Evolutionary conservation across 306 rosid genomes (phyloP), one percentile per base, ranked within the genome.

Genomic region (Mimosa pudica): DNA sequence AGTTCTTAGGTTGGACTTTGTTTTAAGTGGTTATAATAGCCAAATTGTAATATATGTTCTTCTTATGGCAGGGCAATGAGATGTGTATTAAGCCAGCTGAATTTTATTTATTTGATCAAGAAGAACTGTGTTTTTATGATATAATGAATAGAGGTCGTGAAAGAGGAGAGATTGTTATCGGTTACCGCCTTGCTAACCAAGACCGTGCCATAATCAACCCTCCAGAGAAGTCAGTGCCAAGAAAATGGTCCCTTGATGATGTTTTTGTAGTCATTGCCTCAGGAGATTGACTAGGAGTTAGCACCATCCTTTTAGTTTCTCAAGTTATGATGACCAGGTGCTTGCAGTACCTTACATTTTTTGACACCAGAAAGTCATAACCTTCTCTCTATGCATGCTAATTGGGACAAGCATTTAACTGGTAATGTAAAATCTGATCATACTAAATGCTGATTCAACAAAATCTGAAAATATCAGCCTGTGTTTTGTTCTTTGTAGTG

Each of bases 31-130:
- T 55, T 55, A 7, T n/a, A 57, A 18, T 18, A 57, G 11, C 14
- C 65, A 33, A 58, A 57, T n/a, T 54, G 46, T 78, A 55, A 62
- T 71, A 1, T 76, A 11, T 74, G 33, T 79, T 79, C 65, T n/a
- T 41, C 11, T 44, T 51, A 11, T 77, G 85, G 84, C 94, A 95
- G 98, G 98, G 98, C 61, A 95, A 82, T 51, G 98, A 95, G 85
- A 89, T 91, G 95, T 91, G 95, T 79, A 95, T 92, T 57, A 92
- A 89, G 85, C 92, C 98, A 33, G 97, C 98, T 8, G 98, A 95
- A 33, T 92, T 95, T 86, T 95, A 95, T 85, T 82, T 95, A 74
- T 91, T 88, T 45, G 98, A 95, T 71, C 98, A 92, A 84, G 98
- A 95, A 80, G 98, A 95, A 79, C 85, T 92, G 6, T 83, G 92